Evolutionary conservation across 2,329 filamentous ascomycete genomes (phyloP), one percentile per base, ranked within the genome.

Genomic region (Neoscytalidium dimidiatum): DNA sequence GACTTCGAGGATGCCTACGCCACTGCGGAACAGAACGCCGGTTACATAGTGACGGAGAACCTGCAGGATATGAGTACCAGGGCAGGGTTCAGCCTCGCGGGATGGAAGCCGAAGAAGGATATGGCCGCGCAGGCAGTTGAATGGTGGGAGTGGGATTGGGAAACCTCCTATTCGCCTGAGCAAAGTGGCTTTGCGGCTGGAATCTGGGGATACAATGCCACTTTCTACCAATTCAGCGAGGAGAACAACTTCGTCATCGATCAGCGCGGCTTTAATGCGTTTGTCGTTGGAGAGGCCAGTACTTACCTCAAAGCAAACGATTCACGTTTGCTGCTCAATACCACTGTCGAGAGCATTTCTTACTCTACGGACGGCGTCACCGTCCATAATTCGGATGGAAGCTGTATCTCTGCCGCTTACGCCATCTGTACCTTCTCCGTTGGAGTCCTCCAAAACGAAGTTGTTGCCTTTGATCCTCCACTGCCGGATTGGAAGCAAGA

Each of bases 391-490:
- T 74, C 80, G 2, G 82, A 87, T 64, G 86, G 85, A 1, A 81
- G 75, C 62, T 89, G 87, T 68, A 77, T 89, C 21, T 73, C 81
- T 51, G 87, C 88, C 1, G 83, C 84, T 6, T 88, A 88, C 67
- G 88, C 88, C 1, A 84, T 91, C 66, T 84, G 83, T 69, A 91
- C 88, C 0, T 90, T 92, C 73, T 89, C 87, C 51, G 75, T 91
- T 0, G 89, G 89, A 1, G 88, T 91, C 0, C 78, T 91, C 0
- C 89, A 91, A 71, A 85, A 86, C 67, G 81, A 86, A 2, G 81
- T 78, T 0, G 82, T 91, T 0, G 73, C 75, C 0, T 92, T 91
- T 71, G 71, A 79, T 11, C 89, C 89, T 0, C 68, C 77, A 4
- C 78, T 91, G 0, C 89, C 89, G 0, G 74, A 74, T 2, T 91